Evolutionary conservation across 257 asterid genomes (phyloP).

Genomic region (Asclepias syriaca): DNA sequence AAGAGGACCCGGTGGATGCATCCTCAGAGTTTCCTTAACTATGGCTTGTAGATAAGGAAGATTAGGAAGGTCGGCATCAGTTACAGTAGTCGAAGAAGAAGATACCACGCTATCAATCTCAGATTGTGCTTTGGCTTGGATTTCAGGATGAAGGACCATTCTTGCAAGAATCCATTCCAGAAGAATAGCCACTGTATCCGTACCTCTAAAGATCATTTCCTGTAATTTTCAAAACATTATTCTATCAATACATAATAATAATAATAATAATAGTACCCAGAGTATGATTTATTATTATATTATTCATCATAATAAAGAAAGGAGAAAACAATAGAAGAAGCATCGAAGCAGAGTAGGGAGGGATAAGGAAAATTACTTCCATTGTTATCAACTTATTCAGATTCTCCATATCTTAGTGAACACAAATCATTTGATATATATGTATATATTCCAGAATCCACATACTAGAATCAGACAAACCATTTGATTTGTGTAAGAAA

Average conservation of each 20-base stretch:
- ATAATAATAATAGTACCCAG: neutral
- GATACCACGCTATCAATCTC: conserved; percentile 42
- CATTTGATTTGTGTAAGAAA: conserved; percentile 9
- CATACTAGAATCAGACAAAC: neutral
- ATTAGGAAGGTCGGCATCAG: conserved; percentile 51
- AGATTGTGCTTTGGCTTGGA: conserved; percentile 55
- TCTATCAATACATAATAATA: neutral
- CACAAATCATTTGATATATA: conserved; percentile 14
- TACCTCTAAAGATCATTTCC: conserved; percentile 88
- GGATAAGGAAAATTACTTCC: neutral
- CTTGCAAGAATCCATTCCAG: conserved; percentile 90
- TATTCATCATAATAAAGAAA: neutral
- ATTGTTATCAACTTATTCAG: conserved; percentile 36
- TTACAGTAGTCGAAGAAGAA: conserved; percentile 14
- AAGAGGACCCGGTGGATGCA: conserved; percentile 86
- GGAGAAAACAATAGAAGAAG: neutral
- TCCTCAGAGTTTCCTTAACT: conserved; percentile 67
- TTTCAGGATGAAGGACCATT: conserved; percentile 70
- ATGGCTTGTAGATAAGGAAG: conserved; percentile 58
- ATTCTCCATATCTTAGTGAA: conserved; percentile 38
- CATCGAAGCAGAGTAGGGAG: neutral
- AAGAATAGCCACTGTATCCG: conserved; percentile 75
- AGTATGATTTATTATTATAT: neutral
- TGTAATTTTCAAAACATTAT: conserved; percentile 15
- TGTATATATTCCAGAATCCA: conserved; percentile 18